These are phyloP conservation scores for Xylaria sp. DNA, from an alignment of 2,329 filamentous ascomycete species.

Conservation along the genomic window DNA sequence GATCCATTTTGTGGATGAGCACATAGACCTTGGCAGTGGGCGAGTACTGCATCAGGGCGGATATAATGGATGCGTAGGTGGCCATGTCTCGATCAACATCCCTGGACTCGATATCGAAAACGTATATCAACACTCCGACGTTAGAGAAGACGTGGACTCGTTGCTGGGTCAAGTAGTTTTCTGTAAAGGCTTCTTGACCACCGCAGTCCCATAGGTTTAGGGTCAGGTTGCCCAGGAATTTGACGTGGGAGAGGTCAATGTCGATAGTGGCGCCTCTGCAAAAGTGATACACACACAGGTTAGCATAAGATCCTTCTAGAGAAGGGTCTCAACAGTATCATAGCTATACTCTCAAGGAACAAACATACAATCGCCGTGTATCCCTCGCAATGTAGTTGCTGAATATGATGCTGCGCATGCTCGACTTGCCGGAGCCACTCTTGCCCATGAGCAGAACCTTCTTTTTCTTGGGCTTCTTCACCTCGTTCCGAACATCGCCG, in stretches of 20 bases:
- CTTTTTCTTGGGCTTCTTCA: constrained; percentile 82
- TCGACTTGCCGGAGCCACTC: constrained; percentile 96
- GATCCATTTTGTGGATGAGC: constrained; percentile 98
- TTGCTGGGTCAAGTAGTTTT: constrained; percentile 96
- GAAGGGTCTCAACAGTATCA: neutral
- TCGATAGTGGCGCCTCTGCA: constrained; percentile 89
- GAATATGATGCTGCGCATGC: constrained; percentile 98
- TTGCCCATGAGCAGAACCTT: constrained; percentile 94
- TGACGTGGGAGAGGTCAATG: constrained; percentile 97
- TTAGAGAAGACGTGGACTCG: constrained; percentile 96
- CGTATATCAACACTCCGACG: constrained; percentile 97
- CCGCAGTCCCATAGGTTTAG: constrained; percentile 99
- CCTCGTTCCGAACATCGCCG: constrained; percentile 58
- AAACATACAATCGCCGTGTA: constrained; percentile 79
- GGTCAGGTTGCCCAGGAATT: constrained; percentile 97
- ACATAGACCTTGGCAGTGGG: constrained; percentile 86
- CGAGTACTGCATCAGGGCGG: constrained; percentile 87
- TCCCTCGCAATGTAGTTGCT: constrained; percentile 98
- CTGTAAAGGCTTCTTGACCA: constrained; percentile 98
- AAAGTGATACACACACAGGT: neutral
- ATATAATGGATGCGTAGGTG: constrained; percentile 91
- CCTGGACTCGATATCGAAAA: constrained; percentile 97
- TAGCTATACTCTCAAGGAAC: no score
- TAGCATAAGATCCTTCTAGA: neutral
- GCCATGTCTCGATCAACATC: constrained; percentile 93